Conservation (phyloP, 805 yeast genomes). For the Barnettozyma siamensis region DNA sequence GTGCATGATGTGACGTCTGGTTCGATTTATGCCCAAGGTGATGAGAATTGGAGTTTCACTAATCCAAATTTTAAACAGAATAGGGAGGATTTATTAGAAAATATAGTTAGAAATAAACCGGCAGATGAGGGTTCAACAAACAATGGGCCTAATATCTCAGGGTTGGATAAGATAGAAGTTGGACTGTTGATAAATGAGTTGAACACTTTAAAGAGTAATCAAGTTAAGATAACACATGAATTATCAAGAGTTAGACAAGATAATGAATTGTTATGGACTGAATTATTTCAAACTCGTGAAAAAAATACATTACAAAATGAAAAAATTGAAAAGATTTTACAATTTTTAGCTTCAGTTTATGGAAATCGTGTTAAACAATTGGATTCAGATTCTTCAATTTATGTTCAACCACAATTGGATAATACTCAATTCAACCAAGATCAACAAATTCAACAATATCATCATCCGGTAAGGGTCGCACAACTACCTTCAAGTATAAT, state of each 20-base stretch:
- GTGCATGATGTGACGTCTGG: constrained; percentile 89
- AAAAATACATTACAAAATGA: constrained; percentile 81
- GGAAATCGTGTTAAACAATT: constrained; percentile 22
- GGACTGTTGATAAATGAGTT: constrained; percentile 38
- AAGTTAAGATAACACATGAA: constrained; percentile 77
- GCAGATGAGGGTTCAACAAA: constrained; percentile 24
- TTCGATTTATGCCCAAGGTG: constrained; percentile 45
- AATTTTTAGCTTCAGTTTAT: constrained; percentile 73
- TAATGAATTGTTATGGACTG: constrained; percentile 89
- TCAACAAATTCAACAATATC: constrained; percentile 6
- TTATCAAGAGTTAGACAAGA: constrained; percentile 77
- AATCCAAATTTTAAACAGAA: constrained; percentile 74
- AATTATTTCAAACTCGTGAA: constrained; percentile 76
- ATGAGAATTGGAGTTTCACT: constrained; percentile 86
- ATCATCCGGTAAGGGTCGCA: constrained; percentile 1
- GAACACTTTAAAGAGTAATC: constrained; percentile 62
- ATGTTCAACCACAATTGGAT: constrained; percentile 8
- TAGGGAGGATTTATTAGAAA: constrained; percentile 78
- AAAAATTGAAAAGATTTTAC: constrained; percentile 78
- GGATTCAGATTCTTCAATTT: constrained; percentile 13
- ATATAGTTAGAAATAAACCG: constrained; percentile 65
- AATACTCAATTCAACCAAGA: constrained; percentile 4
- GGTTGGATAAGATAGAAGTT: constrained; percentile 7
- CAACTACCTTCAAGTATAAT: neutral
- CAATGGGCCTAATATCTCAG: constrained; percentile 5